Evolutionary conservation across 164 flowering plant genomes (phyloP).

Genomic region (Vitis rotundifolia): DNA sequence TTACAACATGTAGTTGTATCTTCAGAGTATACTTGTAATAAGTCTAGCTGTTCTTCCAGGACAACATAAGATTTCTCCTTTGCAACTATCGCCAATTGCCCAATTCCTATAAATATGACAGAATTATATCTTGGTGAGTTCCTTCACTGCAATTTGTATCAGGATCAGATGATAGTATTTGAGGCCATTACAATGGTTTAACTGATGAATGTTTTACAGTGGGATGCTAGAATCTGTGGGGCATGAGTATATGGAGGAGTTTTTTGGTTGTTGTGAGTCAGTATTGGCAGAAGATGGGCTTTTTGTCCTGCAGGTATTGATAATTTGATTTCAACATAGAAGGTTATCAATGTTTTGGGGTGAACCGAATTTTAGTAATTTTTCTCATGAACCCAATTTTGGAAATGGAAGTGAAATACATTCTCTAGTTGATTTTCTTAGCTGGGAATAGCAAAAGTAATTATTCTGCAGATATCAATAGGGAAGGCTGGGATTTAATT

Average conservation of each 20-base stretch:
- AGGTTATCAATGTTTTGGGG: too few relatives aligned
- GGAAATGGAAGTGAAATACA: too few relatives aligned
- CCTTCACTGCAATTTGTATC: background rate
- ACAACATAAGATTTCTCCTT: constrained; percentile 60
- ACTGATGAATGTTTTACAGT: constrained; percentile 34
- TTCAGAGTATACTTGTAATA: background rate
- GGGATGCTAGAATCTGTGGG: constrained; percentile 95
- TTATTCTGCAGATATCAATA: too few relatives aligned
- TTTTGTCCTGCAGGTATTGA: constrained; percentile 82
- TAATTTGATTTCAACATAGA: too few relatives aligned
- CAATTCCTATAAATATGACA: constrained; percentile 50
- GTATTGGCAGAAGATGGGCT: constrained; percentile 74
- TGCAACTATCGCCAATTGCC: constrained; percentile 88
- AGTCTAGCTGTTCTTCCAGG: constrained; percentile 38
- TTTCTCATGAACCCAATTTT: too few relatives aligned
- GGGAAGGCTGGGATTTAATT: too few relatives aligned
- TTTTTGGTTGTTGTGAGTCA: constrained; percentile 75
- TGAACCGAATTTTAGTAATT: too few relatives aligned
- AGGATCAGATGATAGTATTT: background rate
- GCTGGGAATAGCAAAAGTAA: too few relatives aligned
- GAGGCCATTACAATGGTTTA: background rate
- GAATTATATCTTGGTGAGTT: constrained; percentile 83
- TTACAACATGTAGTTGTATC: too few relatives aligned
- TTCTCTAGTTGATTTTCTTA: too few relatives aligned
- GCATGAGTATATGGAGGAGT: constrained; percentile 86